Evolutionary conservation across 2,329 filamentous ascomycete species (phyloP), one percentile per base, ranked within the genome.

Genomic region (Fusarium chuoi): DNA sequence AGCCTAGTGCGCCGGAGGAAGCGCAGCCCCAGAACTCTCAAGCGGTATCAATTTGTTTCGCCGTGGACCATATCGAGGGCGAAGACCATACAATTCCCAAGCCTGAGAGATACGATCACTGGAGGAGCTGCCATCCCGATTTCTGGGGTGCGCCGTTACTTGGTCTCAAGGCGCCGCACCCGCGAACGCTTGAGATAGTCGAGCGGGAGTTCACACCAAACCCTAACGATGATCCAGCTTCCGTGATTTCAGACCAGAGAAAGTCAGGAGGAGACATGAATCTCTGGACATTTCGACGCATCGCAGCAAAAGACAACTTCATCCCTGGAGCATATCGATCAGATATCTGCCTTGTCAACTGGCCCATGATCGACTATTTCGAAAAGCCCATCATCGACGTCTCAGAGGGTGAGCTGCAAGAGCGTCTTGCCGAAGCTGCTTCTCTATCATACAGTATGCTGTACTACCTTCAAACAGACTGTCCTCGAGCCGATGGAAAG

Each of bases 351-450:
- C 69, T 79, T 45, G 78, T 79, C 15, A 79, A 79, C 52, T 79
- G 78, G 78, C 78, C 78, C 0, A 79, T 79, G 78, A 79, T 79
- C 11, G 78, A 79, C 22, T 79, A 79, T 62, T 79, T 79, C 4
- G 78, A 79, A 58, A 76, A 76, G 15, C 75, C 77, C 44, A 78
- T 79, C 39, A 77, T 79, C 28, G 77, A 79, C 20, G 72, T 77
- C 0, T 36, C 67, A 0, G 76, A 79, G 6, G 28, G 65, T 11
- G 70, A 78, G 30, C 36, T 78, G 1, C 72, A 74, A 17, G 48
- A 60, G 2, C 62, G 76, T 3, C 57, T 79, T 5, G 48, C 52
- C 5, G 65, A 54, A 20, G 77, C 78, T 0, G 74, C 77, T 0
- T 77, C 74, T 35, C 28, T 79, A 8, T 79, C 78, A 0, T 79